A percentile compares a stretch with the other conserved stretches of the same genome.
phyloP scores from a whole-genome alignment of 257 asterid genomes.

The Anisodus tanguticus region DNA sequence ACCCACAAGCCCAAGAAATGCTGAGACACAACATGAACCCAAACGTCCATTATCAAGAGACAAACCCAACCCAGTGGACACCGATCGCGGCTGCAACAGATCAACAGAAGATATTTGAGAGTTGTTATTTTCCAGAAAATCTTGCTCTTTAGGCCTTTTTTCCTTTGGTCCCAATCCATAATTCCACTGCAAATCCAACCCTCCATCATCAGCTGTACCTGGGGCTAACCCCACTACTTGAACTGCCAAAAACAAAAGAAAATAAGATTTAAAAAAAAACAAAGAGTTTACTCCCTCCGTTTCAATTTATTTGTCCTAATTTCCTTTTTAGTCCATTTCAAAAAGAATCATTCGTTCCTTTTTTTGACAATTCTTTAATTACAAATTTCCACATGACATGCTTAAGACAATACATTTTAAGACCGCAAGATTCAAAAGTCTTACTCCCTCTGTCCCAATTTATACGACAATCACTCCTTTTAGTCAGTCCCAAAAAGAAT shows the following conservation, averaged over 20 bases:
- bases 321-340: too few relatives aligned
- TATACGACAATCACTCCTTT: too few relatives aligned
- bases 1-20: conserved; percentile 68
- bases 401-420: too few relatives aligned
- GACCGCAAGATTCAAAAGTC: too few relatives aligned
- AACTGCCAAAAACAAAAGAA: conserved; percentile 50
- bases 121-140: conserved; percentile 60
- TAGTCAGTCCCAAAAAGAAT: too few relatives aligned
- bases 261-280: background rate
- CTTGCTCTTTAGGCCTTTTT: conserved; percentile 77
- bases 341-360: too few relatives aligned
- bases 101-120: conserved; percentile 85
- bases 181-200: conserved; percentile 77
- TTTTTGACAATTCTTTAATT: too few relatives aligned
- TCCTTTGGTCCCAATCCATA: conserved; percentile 63
- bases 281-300: background rate
- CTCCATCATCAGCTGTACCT: conserved; percentile 61
- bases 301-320: too few relatives aligned
- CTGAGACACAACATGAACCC: conserved; percentile 73
- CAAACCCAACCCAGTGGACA: conserved; percentile 93
- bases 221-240: conserved; percentile 84
- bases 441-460: too few relatives aligned
- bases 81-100: conserved; percentile 81
- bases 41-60: conserved; percentile 78
- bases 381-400: too few relatives aligned